Conservation (phyloP, 31 red algal species). For the Odonthalia washingtoniensis region DNA sequence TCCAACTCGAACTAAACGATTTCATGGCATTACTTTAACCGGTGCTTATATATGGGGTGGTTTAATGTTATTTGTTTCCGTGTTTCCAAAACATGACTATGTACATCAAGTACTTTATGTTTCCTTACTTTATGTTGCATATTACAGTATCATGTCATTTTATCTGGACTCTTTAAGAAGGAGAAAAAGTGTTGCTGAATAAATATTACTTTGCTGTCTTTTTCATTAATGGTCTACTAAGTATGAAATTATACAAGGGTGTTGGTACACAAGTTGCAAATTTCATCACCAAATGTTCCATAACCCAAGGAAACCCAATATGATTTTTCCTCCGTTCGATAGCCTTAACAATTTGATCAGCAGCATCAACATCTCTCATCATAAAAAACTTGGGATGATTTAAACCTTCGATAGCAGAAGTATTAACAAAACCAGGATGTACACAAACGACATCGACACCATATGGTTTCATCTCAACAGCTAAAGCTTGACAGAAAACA, state of each 20-base stretch:
- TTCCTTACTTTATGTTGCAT: constrained; percentile 64
- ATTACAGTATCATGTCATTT: constrained; percentile 55
- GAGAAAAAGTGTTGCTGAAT: constrained; percentile 1
- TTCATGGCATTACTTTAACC: constrained; percentile 29
- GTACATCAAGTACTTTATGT: constrained; percentile 29
- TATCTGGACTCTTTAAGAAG: constrained; percentile 41
- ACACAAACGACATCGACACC: constrained; percentile 49
- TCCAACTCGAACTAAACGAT: constrained; percentile 57
- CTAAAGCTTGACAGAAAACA: constrained; percentile 39
- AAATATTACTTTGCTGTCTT: background rate
- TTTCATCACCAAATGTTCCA: constrained; percentile 72
- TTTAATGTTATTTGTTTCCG: constrained; percentile 56
- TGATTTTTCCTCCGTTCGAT: constrained; percentile 29
- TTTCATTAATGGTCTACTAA: background rate
- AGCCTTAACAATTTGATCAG: constrained; percentile 64
- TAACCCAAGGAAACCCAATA: constrained; percentile 65
- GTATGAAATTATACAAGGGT: constrained; percentile 27
- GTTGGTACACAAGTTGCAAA: constrained; percentile 18
- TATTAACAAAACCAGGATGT: constrained; percentile 81
- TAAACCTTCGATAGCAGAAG: constrained; percentile 54
- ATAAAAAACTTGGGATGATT: constrained; percentile 68
- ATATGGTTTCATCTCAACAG: constrained; percentile 28
- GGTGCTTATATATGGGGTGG: constrained; percentile 65
- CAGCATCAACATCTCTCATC: constrained; percentile 45
- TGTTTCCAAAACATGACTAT: constrained; percentile 6